These are phyloP conservation scores for Malus hybrid DNA, from an alignment of 331 rosid genomes.

Conservation along the genomic window DNA sequence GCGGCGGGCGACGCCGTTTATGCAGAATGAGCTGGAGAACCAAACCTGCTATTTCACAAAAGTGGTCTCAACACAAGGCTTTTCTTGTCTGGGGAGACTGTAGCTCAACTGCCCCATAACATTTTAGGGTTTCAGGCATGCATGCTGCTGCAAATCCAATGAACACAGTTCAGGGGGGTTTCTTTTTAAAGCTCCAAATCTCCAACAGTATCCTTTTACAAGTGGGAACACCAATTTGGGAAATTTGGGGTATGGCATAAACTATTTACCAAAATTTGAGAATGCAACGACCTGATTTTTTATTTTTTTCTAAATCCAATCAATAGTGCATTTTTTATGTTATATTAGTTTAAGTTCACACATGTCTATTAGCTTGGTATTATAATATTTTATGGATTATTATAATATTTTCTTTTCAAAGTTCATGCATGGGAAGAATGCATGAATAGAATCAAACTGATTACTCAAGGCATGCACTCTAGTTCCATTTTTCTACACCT, in stretches of 20 bases:
- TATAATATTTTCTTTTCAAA: neutral
- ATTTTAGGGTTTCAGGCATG: neutral
- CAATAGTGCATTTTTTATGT: neutral
- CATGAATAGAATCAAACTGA: neutral
- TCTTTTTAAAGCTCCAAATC: neutral
- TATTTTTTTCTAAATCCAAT: neutral
- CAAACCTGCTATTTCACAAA: slow-evolving; percentile 28
- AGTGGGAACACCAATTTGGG: neutral
- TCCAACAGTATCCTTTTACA: neutral
- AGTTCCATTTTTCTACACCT: neutral
- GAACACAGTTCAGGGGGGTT: neutral
- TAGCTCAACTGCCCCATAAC: neutral
- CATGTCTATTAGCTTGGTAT: neutral
- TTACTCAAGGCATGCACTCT: neutral
- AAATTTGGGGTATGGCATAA: neutral
- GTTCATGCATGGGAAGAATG: neutral
- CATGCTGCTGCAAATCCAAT: neutral
- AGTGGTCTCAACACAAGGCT: slow-evolving; percentile 18
- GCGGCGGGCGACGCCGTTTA: slow-evolving; percentile 64
- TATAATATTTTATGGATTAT: neutral
- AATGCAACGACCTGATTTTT: neutral
- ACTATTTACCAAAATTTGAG: neutral
- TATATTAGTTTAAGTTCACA: neutral
- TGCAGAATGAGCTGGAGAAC: slow-evolving; percentile 35
- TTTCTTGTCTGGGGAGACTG: neutral